Conservation (phyloP, 805 yeast species). For the Starmerella apis region DNA sequence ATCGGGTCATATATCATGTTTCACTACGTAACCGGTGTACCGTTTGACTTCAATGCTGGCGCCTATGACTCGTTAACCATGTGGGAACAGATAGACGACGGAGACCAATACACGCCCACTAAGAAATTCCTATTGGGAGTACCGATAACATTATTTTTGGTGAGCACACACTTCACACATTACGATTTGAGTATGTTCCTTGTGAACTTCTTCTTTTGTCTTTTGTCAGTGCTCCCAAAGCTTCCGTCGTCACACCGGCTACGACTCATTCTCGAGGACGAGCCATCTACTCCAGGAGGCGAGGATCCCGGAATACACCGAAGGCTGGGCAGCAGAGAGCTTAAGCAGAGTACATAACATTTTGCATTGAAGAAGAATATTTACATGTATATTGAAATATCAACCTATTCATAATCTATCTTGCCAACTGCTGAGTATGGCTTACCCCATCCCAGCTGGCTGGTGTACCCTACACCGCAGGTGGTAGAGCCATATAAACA, state of each 20-base stretch:
- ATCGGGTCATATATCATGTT: slow-evolving; percentile 92
- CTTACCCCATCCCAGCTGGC: not conserved
- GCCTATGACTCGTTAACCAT: slow-evolving; percentile 91
- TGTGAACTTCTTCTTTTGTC: slow-evolving; percentile 68
- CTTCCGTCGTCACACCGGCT: slow-evolving; percentile 46
- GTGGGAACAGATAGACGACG: slow-evolving; percentile 98
- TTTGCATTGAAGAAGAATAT: slow-evolving; percentile 1
- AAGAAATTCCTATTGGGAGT: slow-evolving; percentile 86
- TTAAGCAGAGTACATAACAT: slow-evolving; percentile 14
- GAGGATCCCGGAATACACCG: slow-evolving; percentile 13
- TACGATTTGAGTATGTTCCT: slow-evolving; percentile 72
- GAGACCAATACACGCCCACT: slow-evolving; percentile 94
- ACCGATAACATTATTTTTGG: slow-evolving; percentile 77
- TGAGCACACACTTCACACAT: slow-evolving; percentile 81
- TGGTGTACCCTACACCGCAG: slow-evolving; percentile 3
- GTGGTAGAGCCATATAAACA: not conserved
- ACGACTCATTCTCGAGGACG: slow-evolving; percentile 28
- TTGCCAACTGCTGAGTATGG: too few species aligned
- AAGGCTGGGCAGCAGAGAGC: slow-evolving; percentile 19
- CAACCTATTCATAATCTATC: not conserved
- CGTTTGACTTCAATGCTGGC: slow-evolving; percentile 89
- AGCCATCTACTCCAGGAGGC: slow-evolving; percentile 16
- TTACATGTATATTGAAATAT: not conserved
- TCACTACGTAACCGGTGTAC: slow-evolving; percentile 92
- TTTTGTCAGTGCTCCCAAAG: slow-evolving; percentile 84